Evolutionary conservation across 768 basidiomycete genomes (phyloP), one percentile per base, ranked within the genome.

Genomic region (Rhizopogon rudus): DNA sequence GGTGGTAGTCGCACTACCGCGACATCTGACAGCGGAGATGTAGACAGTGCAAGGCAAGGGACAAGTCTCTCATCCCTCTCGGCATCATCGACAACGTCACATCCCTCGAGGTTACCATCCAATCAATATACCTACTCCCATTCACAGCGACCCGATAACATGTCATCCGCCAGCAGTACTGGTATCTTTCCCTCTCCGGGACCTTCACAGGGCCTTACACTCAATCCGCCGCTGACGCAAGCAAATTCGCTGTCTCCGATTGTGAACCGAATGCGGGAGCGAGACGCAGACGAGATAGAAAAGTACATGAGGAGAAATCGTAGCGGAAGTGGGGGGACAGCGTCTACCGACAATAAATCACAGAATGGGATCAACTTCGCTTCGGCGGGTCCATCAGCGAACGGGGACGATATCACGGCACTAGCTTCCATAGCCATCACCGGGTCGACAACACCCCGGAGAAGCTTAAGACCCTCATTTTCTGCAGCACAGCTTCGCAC

Each of bases 271-370:
- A 86, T 93, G 78, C 82, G 85, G 61, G 87, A 91, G 71, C 79
- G 84, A 55, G 91, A 93, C 65, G 91, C 91, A 17, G 88, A 87
- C 65, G 92, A 91, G 39, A 90, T 88, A 77, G 90, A 91, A 67
- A 89, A 91, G 63, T 93, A 91, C 66, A 76, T 91, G 67, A 77
- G 81, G 57, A 81, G 91, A 54, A 89, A 88, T 73, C 81, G 91
- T 54, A 93, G 90, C 65, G 91, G 88, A 49, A 91, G 89, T 63
- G 83, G 78, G 53, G 84, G 82, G 43, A 86, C 84, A 25, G 77
- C 86, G 17, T 88, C 87, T 1, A 87, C 87, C 13, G 87, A 90
- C 62, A 82, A 78, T 59, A 82, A 75, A 66, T 87, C 86, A 6
- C 81, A 83, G 64, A 82, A 80, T 65, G 82, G 80, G 22, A 76